Base-by-base conservation (phyloP, 73 alveolate genomes). In the Paramecium octaurelia region DNA sequence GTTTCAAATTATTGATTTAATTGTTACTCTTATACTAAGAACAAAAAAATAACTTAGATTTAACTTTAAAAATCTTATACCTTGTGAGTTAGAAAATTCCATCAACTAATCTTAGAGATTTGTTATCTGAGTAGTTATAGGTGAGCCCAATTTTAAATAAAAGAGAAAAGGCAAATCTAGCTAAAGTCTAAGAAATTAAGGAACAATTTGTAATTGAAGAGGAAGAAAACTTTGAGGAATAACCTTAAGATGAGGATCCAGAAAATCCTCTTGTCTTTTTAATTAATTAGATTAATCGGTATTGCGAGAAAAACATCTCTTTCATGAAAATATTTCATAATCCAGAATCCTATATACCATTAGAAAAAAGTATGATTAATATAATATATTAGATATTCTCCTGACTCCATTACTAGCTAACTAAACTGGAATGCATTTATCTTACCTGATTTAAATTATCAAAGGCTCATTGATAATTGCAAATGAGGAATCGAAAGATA, bases 131-230 rank as follows among this genome's bases (percentile, higher is more conserved):
- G 8, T 18, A 59, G 7, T 80, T 80, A 48, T 29, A 80, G 21
- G 18, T 80, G 35, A 44, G 76, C 24, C 91, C 91, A 6, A 27
- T 35, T 23, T 64, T 80, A 23, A 80, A 24, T 20, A 80, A 35
- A 48, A 40, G 91, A 21, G 91, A 80, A 44, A 80, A 80, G 75
- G 57, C 46, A 16, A 24, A 80, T 80, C 31, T 80, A 0, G 91
- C 64, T 29, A 80, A 46, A 38, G 88, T 35, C 12, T 42, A 75
- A 42, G 20, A 38, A 36, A 38, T 75, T 29, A 75, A 75, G 68
- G 60, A 75, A 34, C 27, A 64, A 64, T 64, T 64, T 34, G 84
- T 64, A 3, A 64, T 64, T 12, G 84, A 64, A 34, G 84, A 64
- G 5, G 84, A 64, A 64, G 84, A 64, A 64, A 64, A 64, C 12